These are phyloP conservation scores for Polytrichum commune DNA, from an alignment of 225 moss, liverwort and hornwort genomes.

Conservation along the genomic window DNA sequence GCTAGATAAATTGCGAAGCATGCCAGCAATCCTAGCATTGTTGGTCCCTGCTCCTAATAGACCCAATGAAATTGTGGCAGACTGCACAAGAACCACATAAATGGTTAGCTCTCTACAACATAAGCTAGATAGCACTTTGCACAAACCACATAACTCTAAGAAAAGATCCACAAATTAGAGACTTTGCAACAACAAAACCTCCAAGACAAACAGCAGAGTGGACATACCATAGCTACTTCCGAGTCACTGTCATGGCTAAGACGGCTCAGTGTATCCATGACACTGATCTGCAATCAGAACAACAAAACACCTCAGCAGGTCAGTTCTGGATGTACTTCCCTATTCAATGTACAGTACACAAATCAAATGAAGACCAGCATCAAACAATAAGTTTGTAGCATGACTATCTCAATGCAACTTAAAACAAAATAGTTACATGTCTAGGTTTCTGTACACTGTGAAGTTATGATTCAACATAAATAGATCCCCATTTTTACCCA, in stretches of 20 bases:
- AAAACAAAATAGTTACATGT: no score
- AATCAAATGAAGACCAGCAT: no score
- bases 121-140: conserved; percentile 8
- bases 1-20: conserved; percentile 98
- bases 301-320: not conserved
- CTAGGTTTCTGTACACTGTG: no score
- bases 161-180: not conserved
- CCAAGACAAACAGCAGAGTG: not conserved
- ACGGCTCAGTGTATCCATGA: conserved; percentile 97
- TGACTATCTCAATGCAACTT: not conserved
- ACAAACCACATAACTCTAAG: not conserved
- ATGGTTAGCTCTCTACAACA: not conserved
- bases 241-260: conserved; percentile 96
- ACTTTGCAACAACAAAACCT: not conserved
- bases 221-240: conserved; percentile 94
- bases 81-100: conserved; percentile 42
- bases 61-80: conserved; percentile 90
- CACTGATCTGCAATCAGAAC: conserved; percentile 74
- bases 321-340: no score
- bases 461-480: not conserved
- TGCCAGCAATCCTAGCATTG: conserved; percentile 98
- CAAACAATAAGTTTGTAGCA: not conserved
- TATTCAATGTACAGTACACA: no score
- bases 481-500: not conserved
- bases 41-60: conserved; percentile 98